Evolutionary conservation across 345 rosid genomes (phyloP).

Genomic region (Geranium rotundifolium): DNA sequence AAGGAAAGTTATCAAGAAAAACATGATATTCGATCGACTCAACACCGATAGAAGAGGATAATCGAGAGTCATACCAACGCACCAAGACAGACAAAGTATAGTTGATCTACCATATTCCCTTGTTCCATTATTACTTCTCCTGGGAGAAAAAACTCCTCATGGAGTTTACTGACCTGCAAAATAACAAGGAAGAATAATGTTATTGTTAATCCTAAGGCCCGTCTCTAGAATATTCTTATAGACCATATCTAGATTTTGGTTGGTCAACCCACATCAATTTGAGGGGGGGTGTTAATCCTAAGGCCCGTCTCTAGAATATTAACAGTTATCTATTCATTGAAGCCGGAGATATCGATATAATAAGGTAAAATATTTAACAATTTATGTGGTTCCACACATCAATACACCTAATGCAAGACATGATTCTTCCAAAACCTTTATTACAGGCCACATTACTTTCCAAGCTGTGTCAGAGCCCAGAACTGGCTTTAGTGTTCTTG

Average conservation of each 20-base stretch:
- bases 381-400: neutral
- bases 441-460: too few relatives aligned
- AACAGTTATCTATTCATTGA: neutral
- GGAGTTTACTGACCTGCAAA: slow-evolving; percentile 61
- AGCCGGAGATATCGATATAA: neutral
- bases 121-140: slow-evolving; percentile 92
- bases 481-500: too few relatives aligned
- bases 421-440: too few relatives aligned
- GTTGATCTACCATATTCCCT: slow-evolving; percentile 81
- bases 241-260: too few relatives aligned
- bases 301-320: too few relatives aligned
- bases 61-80: slow-evolving; percentile 39
- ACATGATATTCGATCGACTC: neutral
- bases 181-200: slow-evolving; percentile 2
- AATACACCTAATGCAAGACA: too few relatives aligned
- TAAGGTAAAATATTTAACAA: neutral
- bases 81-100: slow-evolving; percentile 90
- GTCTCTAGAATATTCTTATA: too few relatives aligned
- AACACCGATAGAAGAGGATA: neutral
- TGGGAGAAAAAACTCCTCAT: slow-evolving; percentile 94
- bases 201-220: too few relatives aligned
- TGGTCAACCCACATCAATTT: too few relatives aligned
- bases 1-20: too few relatives aligned
- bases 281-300: too few relatives aligned
- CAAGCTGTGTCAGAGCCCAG: too few relatives aligned